Evolutionary conservation across 768 basidiomycete genomes (phyloP).

Genomic region (Tylopilus balloui): DNA sequence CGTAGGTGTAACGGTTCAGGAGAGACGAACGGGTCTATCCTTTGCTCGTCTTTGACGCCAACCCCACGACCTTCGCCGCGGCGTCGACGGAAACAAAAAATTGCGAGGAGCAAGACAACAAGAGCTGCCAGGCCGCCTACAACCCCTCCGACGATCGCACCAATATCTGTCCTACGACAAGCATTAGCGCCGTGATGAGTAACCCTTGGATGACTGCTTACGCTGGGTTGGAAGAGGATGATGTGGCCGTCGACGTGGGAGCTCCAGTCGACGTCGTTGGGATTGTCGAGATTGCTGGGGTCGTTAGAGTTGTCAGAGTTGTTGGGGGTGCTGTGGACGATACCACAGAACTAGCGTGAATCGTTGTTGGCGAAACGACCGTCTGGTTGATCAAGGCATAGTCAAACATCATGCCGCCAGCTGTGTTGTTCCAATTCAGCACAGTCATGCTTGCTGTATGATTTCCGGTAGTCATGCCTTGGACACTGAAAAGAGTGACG

Average conservation of each 20-base stretch:
- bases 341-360: background rate
- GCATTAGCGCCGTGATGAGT: background rate
- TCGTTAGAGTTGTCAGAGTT: too few species aligned
- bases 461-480: constrained; percentile 13
- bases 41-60: background rate
- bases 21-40: constrained; percentile 8
- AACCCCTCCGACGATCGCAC: constrained; percentile 12
- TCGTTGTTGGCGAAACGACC: background rate
- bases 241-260: background rate
- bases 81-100: constrained; percentile 3
- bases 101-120: background rate
- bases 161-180: constrained; percentile 1
- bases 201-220: background rate
- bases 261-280: background rate
- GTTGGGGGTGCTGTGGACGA: background rate
- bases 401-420: constrained; percentile 20
- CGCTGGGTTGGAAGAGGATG: background rate
- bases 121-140: constrained; percentile 13
- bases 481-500: constrained; percentile 13
- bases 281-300: too few species aligned
- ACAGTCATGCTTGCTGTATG: constrained; percentile 14
- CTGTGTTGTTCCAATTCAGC: constrained; percentile 9
- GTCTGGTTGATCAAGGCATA: constrained; percentile 17
- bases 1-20: too few species aligned
- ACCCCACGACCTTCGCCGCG: background rate